phyloP scores from a whole-genome alignment of 2,329 filamentous ascomycete genomes.

The Cladophialophora carrionii region DNA sequence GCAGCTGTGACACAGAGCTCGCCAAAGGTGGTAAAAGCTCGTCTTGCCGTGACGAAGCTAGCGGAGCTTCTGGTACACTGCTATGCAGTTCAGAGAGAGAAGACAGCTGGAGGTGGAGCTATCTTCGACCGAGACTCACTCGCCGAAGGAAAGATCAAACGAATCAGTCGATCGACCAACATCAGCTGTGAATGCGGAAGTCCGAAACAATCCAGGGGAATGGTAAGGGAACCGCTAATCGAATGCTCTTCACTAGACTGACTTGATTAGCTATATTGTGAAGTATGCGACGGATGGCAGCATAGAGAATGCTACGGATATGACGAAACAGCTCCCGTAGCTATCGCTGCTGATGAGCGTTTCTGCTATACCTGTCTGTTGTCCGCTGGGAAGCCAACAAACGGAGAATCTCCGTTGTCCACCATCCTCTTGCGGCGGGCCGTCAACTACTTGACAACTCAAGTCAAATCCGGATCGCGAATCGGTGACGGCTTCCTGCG shows the following conservation, averaged over 20 bases:
- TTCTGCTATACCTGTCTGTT: conserved; percentile 32
- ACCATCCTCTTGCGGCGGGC: conserved; percentile 18
- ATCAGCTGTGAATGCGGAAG: conserved; percentile 30
- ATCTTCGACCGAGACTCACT: conserved; percentile 23
- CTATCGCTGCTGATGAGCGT: conserved; percentile 11
- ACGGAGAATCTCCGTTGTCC: conserved; percentile 13
- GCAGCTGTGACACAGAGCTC: neutral
- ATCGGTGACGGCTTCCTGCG: conserved; percentile 14
- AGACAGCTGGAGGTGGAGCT: neutral
- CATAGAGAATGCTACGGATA: conserved; percentile 30
- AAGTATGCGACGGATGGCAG: conserved; percentile 30
- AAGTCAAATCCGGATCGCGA: neutral
- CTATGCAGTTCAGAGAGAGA: conserved; percentile 22
- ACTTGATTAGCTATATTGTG: conserved; percentile 22
- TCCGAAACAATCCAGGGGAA: conserved; percentile 2
- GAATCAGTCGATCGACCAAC: conserved; percentile 8
- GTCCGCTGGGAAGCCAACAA: conserved; percentile 13
- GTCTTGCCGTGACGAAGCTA: conserved; percentile 18
- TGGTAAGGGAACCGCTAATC: conserved; percentile 18
- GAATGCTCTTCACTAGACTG: neutral
- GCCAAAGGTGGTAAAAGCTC: neutral
- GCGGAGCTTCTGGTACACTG: conserved; percentile 28
- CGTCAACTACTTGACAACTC: conserved; percentile 14
- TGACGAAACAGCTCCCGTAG: neutral
- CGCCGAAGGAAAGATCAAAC: conserved; percentile 19